Evolutionary conservation across 169 alveolate genomes (phyloP), one percentile per base, ranked within the genome.

Genomic region (Plasmodium malariae): DNA sequence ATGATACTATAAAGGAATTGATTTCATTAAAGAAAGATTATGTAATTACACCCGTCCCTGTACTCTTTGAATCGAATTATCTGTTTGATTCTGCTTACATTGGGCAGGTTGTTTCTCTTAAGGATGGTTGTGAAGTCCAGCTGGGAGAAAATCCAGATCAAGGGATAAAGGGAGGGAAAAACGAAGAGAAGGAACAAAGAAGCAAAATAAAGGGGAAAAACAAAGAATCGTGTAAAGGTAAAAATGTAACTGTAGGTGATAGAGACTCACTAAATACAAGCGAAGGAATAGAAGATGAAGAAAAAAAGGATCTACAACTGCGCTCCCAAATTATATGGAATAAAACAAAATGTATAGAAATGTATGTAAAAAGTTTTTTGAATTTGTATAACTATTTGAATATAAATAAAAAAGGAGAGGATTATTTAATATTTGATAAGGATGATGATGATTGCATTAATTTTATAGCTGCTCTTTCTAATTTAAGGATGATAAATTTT

Each of bases 401-500:
- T 69, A 87, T 80, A 48, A 62, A 85, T 17, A 73, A 48, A 60
- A 40, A 88, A 24, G 30, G 40, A 51, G 51, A 93, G 1, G 96
- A 96, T 34, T 63, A 74, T 45, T 86, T 95, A 30, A 92, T 91
- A 49, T 98, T 97, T 85, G 98, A 98, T 72, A 98, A 98, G 89
- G 99, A 98, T 80, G 98, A 98, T 92, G 95, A 96, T 54, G 91
- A 94, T 36, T 88, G 96, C 36, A 94, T 98, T 67, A 95, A 97
- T 74, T 98, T 98, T 74, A 96, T 97, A 32, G 93, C 97, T 51
- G 95, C 99, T 51, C 95, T 98, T 0, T 87, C 98, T 5, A 97
- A 97, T 87, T 88, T 98, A 30, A 95, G 99, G 71, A 96, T 98
- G 94, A 69, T 89, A 34, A 97, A 97, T 87, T 98, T 97, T 91